Base-by-base conservation (phyloP, 495 filamentous ascomycete species). In the Neurospora sublineolata region DNA sequence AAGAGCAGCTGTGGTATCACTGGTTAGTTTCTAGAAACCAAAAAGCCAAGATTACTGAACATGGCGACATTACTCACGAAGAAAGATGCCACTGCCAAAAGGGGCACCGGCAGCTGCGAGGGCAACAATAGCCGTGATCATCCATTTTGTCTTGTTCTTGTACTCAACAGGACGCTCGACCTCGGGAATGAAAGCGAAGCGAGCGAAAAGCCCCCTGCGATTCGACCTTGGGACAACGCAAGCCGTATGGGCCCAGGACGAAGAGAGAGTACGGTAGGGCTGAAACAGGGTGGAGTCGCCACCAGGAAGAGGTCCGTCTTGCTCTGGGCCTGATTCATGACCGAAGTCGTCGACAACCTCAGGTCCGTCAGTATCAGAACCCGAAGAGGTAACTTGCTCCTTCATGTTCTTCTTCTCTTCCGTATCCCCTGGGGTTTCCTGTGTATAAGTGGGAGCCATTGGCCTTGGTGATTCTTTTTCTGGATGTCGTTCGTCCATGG, bases 31-130 rank as follows among this genome's bases (percentile, higher is more conserved):
- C 30, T 70, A 20, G 1, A 37, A 69, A 23, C 3, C 9, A 69
- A 69, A 37, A 73, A n/a, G 36, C 40, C 60, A 40, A 60, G 10
- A 11, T 4, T 30, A 67, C 3, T 36, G 16, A 41, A 69, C 70
- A 70, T 37, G 67, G 46, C 68, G 8, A 58, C 30, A 14, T 64
- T 36, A 83, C 91, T 86, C 80, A 93, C 92, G 94, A 71, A 93
- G 89, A 67, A 97, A 88, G 52, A 98, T 92, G 1, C 91, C 86
- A 33, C 91, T 93, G 3, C 94, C 94, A 85, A 97, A 89, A 0
- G 94, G 94, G 20, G 92, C 93, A 5, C 88, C 89, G 11, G 88
- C 87, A 1, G 88, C 93, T 1, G 92, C 92, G 8, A 92, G 75
- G 12, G 93, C 91, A 37, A 97, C 87, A 69, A 94, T 83, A 67